phyloP scores from a whole-genome alignment of 192 early-diverging fungal genomes.

The Coemansia sp. region DNA sequence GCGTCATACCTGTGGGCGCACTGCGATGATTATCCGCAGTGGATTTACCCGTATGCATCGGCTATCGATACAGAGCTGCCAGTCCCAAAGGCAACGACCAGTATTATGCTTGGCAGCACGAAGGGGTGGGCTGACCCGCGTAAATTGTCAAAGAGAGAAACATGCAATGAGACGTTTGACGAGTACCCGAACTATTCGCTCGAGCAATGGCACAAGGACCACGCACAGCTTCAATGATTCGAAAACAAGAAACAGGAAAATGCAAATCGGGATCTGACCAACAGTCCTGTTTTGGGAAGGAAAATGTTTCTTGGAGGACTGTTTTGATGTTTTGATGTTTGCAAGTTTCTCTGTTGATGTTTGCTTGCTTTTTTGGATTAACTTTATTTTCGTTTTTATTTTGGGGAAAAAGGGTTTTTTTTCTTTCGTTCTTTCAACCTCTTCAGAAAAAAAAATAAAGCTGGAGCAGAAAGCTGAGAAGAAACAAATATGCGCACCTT shows the following conservation, averaged over 20 bases:
- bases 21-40: slow-evolving; percentile 23
- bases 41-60: slow-evolving; percentile 57
- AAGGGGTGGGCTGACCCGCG: slow-evolving; percentile 56
- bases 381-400: too few relatives aligned
- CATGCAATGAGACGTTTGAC: slow-evolving; percentile 42
- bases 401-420: too few relatives aligned
- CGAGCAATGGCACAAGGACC: slow-evolving; percentile 62
- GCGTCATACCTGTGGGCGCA: slow-evolving; percentile 59
- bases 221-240: slow-evolving; percentile 30
- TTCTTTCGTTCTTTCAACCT: too few relatives aligned
- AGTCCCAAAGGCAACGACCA: slow-evolving; percentile 26
- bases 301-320: background rate
- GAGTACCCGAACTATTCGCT: slow-evolving; percentile 60
- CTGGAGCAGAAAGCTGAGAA: too few relatives aligned
- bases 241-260: background rate
- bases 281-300: background rate
- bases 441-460: too few relatives aligned
- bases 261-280: background rate
- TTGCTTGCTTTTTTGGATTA: slow-evolving; percentile 4
- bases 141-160: background rate
- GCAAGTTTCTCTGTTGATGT: background rate
- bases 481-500: too few relatives aligned
- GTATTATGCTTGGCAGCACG: slow-evolving; percentile 56
- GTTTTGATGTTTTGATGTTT: slow-evolving; percentile 1
- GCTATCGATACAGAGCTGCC: slow-evolving; percentile 64